These are phyloP conservation scores for Moricandia arvensis DNA, from an alignment of 345 rosid species.

Conservation along the genomic window DNA sequence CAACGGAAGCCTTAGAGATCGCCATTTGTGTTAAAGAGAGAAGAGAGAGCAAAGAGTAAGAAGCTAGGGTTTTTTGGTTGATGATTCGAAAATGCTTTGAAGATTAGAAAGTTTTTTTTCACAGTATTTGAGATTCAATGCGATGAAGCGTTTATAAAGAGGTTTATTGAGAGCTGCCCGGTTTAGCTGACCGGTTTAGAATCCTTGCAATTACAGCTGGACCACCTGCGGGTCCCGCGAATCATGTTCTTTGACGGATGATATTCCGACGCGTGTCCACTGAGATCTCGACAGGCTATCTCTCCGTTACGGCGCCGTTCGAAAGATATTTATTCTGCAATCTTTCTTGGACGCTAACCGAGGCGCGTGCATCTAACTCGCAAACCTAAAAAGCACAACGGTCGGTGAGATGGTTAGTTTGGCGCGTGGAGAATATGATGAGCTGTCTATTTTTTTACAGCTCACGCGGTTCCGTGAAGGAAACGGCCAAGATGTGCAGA, in stretches of 20 bases:
- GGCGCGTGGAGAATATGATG: slow-evolving; percentile 31
- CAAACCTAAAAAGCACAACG: not conserved
- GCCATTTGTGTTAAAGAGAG: slow-evolving; percentile 40
- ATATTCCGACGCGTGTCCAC: not conserved
- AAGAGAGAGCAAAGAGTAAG: not conserved
- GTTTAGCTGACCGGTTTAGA: slow-evolving; percentile 38
- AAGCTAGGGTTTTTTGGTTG: not conserved
- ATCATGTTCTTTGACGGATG: slow-evolving; percentile 13
- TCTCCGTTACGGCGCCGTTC: slow-evolving; percentile 34
- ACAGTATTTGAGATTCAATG: not conserved
- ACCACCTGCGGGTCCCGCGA: slow-evolving; percentile 23
- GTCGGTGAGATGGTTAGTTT: slow-evolving; percentile 12
- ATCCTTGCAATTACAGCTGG: slow-evolving; percentile 29
- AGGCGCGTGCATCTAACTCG: slow-evolving; percentile 25
- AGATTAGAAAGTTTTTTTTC: not conserved
- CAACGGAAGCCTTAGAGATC: slow-evolving; percentile 30
- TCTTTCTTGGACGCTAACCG: not conserved
- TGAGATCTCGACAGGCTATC: slow-evolving; percentile 32
- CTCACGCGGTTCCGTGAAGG: slow-evolving; percentile 37
- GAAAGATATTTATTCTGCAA: slow-evolving; percentile 6
- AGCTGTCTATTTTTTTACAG: slow-evolving; percentile 16
- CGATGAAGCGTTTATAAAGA: slow-evolving; percentile 33
- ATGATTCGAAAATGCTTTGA: not conserved
- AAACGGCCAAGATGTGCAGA: slow-evolving; percentile 23
- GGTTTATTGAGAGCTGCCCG: slow-evolving; percentile 19